A percentile compares a stretch with the other conserved stretches of the same genome.
These are phyloP conservation scores for Rhizophora apiculata DNA, from an alignment of 345 rosid species.

Conservation along the genomic window DNA sequence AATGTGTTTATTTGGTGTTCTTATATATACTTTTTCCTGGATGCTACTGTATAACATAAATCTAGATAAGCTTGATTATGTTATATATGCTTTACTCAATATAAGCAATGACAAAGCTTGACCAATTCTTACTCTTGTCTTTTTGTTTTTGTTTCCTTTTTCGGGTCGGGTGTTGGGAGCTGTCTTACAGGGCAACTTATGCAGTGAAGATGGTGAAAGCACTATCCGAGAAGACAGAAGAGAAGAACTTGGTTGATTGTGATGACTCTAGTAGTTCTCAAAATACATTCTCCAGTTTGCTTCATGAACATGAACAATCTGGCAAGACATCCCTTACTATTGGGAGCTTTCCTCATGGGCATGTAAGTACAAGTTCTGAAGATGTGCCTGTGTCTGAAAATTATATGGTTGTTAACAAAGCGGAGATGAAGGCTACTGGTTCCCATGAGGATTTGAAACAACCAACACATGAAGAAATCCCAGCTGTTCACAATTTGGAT, in stretches of 20 bases:
- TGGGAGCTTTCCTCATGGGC: constrained; percentile 88
- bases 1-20: constrained; percentile 10
- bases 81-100: too few relatives aligned
- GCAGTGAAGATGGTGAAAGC: constrained; percentile 83
- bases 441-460: constrained; percentile 48
- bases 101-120: too few relatives aligned
- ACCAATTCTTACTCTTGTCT: too few relatives aligned
- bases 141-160: background rate
- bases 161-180: constrained; percentile 2
- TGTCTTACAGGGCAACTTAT: constrained; percentile 64
- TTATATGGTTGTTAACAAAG: constrained; percentile 44
- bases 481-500: constrained; percentile 43
- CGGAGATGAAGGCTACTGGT: constrained; percentile 34
- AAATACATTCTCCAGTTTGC: constrained; percentile 80
- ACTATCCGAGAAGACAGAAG: constrained; percentile 70
- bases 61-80: background rate
- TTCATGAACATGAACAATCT: constrained; percentile 77
- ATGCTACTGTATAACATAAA: constrained; percentile 1
- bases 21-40: background rate
- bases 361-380: constrained; percentile 83
- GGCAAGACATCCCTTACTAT: constrained; percentile 74
- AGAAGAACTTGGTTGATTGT: constrained; percentile 69
- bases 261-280: constrained; percentile 76
- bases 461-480: constrained; percentile 43
- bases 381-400: constrained; percentile 48